Percentiles rank a stretch among this genome's conserved stretches.
These are phyloP conservation scores for Boechera stricta DNA, from an alignment of 345 rosid genomes.

Conservation along the genomic window DNA sequence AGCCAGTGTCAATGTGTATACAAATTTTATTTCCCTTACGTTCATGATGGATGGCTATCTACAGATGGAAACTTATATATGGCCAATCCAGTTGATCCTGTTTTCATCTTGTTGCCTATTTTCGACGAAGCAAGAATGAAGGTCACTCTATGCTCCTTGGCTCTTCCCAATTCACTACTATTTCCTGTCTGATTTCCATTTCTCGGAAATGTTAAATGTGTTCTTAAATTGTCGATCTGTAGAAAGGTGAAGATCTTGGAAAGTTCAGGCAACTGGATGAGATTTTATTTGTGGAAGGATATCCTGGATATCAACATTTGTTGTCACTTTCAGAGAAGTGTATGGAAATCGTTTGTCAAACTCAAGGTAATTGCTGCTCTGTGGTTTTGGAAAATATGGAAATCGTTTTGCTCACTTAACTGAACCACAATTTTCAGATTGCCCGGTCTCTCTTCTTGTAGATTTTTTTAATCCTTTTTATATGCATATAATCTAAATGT, in stretches of 20 bases:
- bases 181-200: background rate
- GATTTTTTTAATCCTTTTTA: background rate
- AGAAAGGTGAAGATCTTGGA: slow-evolving; percentile 83
- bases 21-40: background rate
- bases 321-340: slow-evolving; percentile 66
- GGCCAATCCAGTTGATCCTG: slow-evolving; percentile 87
- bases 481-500: background rate
- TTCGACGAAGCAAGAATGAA: slow-evolving; percentile 92
- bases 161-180: background rate
- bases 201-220: slow-evolving; percentile 9
- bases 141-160: slow-evolving; percentile 50
- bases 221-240: slow-evolving; percentile 38
- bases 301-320: slow-evolving; percentile 71
- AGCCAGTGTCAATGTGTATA: background rate
- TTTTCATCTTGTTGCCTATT: slow-evolving; percentile 77
- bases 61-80: slow-evolving; percentile 79
- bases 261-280: slow-evolving; percentile 90
- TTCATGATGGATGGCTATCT: background rate
- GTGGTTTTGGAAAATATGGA: background rate
- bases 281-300: slow-evolving; percentile 67
- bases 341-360: slow-evolving; percentile 85
- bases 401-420: background rate
- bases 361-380: slow-evolving; percentile 60
- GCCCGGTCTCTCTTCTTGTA: background rate
- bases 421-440: background rate